Conservation (phyloP, 1,139 yeast genomes). For the Blastobotrys raffinosifermentans region DNA sequence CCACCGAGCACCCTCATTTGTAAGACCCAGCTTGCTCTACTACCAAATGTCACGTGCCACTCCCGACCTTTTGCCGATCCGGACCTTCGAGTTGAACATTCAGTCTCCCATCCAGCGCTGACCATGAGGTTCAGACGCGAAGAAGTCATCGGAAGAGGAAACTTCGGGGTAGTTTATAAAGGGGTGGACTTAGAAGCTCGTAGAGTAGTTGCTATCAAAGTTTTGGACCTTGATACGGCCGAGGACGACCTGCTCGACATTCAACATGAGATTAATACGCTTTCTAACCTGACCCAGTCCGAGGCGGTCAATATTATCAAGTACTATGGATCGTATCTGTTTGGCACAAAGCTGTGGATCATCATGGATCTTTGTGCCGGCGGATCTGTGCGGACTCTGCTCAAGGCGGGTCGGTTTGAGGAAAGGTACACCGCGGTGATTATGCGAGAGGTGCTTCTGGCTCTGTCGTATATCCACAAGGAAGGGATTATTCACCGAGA, state of each 20-base stretch:
- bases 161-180: constrained; percentile 93
- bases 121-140: constrained; percentile 57
- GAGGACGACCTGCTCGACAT: constrained; percentile 95
- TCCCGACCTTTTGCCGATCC: no score
- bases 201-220: constrained; percentile 87
- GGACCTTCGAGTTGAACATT: no score
- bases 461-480: constrained; percentile 74
- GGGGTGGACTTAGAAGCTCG: constrained; percentile 57
- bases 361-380: constrained; percentile 98
- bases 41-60: no score
- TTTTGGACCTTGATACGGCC: constrained; percentile 83
- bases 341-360: constrained; percentile 91
- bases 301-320: constrained; percentile 77
- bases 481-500: constrained; percentile 94
- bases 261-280: constrained; percentile 84
- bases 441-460: constrained; percentile 71
- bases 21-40: no score
- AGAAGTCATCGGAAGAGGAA: constrained; percentile 92
- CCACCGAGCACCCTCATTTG: no score
- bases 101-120: constrained; percentile 22
- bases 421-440: constrained; percentile 79
- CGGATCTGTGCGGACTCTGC: constrained; percentile 81
- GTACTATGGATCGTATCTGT: constrained; percentile 81
- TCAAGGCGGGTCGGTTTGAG: constrained; percentile 84
- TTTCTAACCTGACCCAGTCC: constrained; percentile 72